phyloP scores from a whole-genome alignment of 176 grass and related monocot genomes.

The Musa schizocarpa region DNA sequence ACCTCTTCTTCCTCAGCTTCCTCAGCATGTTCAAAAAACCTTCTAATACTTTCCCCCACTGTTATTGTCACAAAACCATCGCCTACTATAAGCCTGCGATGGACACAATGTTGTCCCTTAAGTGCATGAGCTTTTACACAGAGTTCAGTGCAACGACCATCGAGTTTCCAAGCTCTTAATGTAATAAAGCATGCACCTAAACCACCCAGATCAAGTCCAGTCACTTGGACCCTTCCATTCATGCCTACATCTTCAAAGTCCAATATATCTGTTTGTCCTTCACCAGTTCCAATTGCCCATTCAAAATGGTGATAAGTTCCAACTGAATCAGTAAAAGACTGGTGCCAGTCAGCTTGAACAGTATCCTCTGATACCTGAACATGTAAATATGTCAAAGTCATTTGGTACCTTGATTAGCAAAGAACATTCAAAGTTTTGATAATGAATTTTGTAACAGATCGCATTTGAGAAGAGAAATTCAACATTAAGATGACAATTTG shows the following conservation, averaged over 20 bases:
- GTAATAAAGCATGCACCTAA: slow-evolving; percentile 58
- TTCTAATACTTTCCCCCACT: slow-evolving; percentile 73
- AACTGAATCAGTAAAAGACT: slow-evolving; percentile 46
- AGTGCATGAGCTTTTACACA: slow-evolving; percentile 87
- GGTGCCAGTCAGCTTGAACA: slow-evolving; percentile 54
- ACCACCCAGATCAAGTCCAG: slow-evolving; percentile 59
- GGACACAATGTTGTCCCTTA: slow-evolving; percentile 83
- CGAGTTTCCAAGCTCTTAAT: slow-evolving; percentile 64
- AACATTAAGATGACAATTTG: not conserved
- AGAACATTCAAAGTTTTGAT: not conserved
- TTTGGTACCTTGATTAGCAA: not conserved
- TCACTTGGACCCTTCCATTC: slow-evolving; percentile 48
- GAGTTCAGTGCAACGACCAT: slow-evolving; percentile 50
- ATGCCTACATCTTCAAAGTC: slow-evolving; percentile 77
- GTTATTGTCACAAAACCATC: slow-evolving; percentile 80
- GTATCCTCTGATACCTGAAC: slow-evolving; percentile 80
- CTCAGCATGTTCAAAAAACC: slow-evolving; percentile 93
- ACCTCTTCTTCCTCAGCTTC: slow-evolving; percentile 98
- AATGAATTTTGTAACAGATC: not conserved
- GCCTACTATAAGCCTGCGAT: slow-evolving; percentile 67
- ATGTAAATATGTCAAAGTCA: slow-evolving; percentile 24
- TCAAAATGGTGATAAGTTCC: slow-evolving; percentile 85
- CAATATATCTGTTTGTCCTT: slow-evolving; percentile 76
- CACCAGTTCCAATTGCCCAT: slow-evolving; percentile 79
- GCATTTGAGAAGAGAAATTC: not conserved